phyloP scores from a whole-genome alignment of 1,284 basidiomycete genomes.

The Entoloma clypeatum region DNA sequence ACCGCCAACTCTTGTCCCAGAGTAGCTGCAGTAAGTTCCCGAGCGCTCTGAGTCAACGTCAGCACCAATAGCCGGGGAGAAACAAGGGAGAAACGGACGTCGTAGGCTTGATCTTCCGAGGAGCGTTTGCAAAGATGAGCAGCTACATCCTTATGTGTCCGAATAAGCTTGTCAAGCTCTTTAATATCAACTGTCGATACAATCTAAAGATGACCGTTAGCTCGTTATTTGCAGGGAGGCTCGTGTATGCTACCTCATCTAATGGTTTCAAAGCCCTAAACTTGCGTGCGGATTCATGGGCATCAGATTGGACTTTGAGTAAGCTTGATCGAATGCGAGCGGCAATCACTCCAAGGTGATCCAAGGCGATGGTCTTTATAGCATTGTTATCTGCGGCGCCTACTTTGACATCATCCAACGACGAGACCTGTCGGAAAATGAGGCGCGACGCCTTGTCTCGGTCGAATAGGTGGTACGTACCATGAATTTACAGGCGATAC shows the following conservation, averaged over 20 bases:
- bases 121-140: slow-evolving; percentile 64
- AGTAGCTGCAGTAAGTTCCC: slow-evolving; percentile 66
- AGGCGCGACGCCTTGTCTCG: not conserved
- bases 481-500: slow-evolving; percentile 79
- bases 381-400: slow-evolving; percentile 69
- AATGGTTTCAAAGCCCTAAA: slow-evolving; percentile 47
- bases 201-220: slow-evolving; percentile 40
- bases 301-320: slow-evolving; percentile 47
- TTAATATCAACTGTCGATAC: slow-evolving; percentile 48
- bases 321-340: slow-evolving; percentile 67
- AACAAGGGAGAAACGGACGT: slow-evolving; percentile 44
- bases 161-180: slow-evolving; percentile 54
- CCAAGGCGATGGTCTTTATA: slow-evolving; percentile 83
- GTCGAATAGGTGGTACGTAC: slow-evolving; percentile 39
- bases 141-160: slow-evolving; percentile 60
- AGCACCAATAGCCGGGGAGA: not conserved
- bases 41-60: slow-evolving; percentile 55
- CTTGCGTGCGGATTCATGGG: slow-evolving; percentile 25
- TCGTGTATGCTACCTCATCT: slow-evolving; percentile 57
- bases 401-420: slow-evolving; percentile 78
- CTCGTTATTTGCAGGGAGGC: not conserved
- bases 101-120: slow-evolving; percentile 73
- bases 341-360: slow-evolving; percentile 91
- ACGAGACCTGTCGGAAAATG: slow-evolving; percentile 50
- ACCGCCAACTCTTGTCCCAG: slow-evolving; percentile 73